Base-by-base conservation (phyloP, 2,329 filamentous ascomycete genomes). In the Sclerotinia borealis region DNA sequence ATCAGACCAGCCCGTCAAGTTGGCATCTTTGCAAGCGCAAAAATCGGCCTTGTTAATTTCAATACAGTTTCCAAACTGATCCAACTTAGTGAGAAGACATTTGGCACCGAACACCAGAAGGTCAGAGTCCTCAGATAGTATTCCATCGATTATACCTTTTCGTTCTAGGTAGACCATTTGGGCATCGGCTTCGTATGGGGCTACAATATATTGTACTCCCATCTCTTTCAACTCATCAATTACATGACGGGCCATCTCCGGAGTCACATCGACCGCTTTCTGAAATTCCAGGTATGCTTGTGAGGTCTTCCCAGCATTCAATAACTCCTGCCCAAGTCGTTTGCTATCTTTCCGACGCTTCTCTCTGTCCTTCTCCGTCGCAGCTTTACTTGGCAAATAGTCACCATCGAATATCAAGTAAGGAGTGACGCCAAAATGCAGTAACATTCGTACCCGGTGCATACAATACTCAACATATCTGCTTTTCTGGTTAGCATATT, bases 331-430 rank as follows among this genome's bases (percentile, higher is more conserved):
- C 0, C 93, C 95, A 2, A 85, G 75, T 72, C 84, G 85, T 74
- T 85, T 92, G 76, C 87, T 91, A 65, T 93, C 88, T 68, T 92
- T 87, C 54, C 95, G 85, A 66, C 85, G 85, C 68, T 86, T 85
- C n/a, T 83, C 83, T 60, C 95, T 85, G 17, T 90, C 88, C 37
- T 84, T 83, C 75, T 99, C 95, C 0, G 93, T 98, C 34, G 83
- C 85, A 19, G 91, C 89, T 77, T 99, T 99, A 80, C 93, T 96
- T 37, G 95, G 95, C 29, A 99, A 83, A 74, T 90, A 92, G 74
- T 97, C 95, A 67, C 95, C 95, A 77, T 99, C 95, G 75, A 99
- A 99, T 41, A 99, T 90, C 62, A 99, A 79, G 75, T 96, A 99
- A 0, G 95, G 95, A n/a, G 83, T 96, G 47, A 98, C 85, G 29